Percentiles rank a stretch among this genome's conserved stretches.
These are phyloP conservation scores for Phytopythium litorale DNA, from an alignment of 352 stramenopile species.

Conservation along the genomic window DNA sequence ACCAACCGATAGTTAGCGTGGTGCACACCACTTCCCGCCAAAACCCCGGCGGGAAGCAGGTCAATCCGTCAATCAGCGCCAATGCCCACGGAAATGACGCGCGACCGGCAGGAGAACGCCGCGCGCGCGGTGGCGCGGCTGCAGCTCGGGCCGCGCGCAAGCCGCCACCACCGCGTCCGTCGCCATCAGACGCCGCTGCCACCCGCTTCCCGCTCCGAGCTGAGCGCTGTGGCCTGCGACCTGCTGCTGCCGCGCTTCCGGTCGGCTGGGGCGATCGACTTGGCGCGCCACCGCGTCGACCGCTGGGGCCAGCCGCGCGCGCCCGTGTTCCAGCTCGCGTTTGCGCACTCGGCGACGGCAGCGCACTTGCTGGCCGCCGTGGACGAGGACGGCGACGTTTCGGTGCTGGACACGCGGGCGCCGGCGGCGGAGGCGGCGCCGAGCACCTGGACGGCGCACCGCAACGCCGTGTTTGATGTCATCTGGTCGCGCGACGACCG, in stretches of 20 bases:
- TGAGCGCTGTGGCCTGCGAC: conserved; percentile 11
- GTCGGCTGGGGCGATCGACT: neutral
- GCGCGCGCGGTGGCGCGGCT: conserved; percentile 29
- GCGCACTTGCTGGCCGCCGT: conserved; percentile 34
- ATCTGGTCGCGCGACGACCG: conserved; percentile 50
- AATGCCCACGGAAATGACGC: neutral
- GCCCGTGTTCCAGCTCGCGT: conserved; percentile 55
- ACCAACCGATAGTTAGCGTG: neutral
- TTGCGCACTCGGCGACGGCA: conserved; percentile 17
- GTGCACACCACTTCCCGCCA: neutral
- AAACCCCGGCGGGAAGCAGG: neutral
- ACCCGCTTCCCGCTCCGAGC: conserved; percentile 12
- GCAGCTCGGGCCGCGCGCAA: conserved; percentile 27
- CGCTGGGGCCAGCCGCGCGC: conserved; percentile 9
- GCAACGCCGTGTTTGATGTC: conserved; percentile 71
- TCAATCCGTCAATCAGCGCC: neutral
- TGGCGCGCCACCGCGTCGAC: neutral
- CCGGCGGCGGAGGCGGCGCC: neutral
- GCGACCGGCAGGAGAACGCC: conserved; percentile 19
- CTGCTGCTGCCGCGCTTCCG: conserved; percentile 22
- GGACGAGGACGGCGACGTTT: conserved; percentile 55
- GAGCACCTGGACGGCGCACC: conserved; percentile 41
- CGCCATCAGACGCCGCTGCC: conserved; percentile 8
- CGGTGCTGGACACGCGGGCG: conserved; percentile 32
- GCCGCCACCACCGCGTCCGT: conserved; percentile 15